These are phyloP conservation scores for Stephania japonica DNA, from an alignment of 164 flowering plant genomes.

Conservation along the genomic window DNA sequence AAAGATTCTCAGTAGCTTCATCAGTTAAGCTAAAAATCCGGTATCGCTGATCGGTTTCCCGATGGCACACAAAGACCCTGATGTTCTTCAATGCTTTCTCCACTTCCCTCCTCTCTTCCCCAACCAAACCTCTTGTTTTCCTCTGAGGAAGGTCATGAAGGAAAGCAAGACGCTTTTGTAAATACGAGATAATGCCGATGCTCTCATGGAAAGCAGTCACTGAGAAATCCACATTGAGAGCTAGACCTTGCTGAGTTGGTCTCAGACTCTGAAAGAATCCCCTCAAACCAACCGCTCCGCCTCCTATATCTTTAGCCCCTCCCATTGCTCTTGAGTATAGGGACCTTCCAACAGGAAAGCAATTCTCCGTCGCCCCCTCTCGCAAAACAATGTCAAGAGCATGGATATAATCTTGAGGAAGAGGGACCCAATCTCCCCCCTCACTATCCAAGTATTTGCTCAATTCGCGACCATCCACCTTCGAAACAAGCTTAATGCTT, in stretches of 20 bases:
- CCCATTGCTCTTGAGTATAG: constrained; percentile 77
- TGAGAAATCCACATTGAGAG: constrained; percentile 84
- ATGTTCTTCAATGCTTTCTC: constrained; percentile 76
- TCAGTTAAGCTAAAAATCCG: constrained; percentile 67
- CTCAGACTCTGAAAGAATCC: constrained; percentile 94
- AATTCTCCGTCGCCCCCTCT: constrained; percentile 63
- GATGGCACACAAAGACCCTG: constrained; percentile 81
- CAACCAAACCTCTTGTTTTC: constrained; percentile 45
- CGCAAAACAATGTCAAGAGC: constrained; percentile 84
- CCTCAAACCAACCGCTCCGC: constrained; percentile 81
- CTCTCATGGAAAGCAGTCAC: constrained; percentile 96
- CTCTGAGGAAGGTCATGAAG: constrained; percentile 58
- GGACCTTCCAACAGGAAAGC: constrained; percentile 67
- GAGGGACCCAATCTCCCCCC: constrained; percentile 47
- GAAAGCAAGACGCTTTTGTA: constrained; percentile 75
- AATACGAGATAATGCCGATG: constrained; percentile 71
- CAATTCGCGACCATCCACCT: constrained; percentile 55
- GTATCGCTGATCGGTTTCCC: constrained; percentile 81
- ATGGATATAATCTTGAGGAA: constrained; percentile 93
- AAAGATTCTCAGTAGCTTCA: constrained; percentile 63
- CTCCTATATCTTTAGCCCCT: constrained; percentile 68
- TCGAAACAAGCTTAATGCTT: constrained; percentile 67
- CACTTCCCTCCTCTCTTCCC: constrained; percentile 75
- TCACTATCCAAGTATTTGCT: constrained; percentile 48
- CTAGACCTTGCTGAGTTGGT: constrained; percentile 90